Conservation (phyloP, 148 eudicot genomes). For the Fagopyrum tataricum region DNA sequence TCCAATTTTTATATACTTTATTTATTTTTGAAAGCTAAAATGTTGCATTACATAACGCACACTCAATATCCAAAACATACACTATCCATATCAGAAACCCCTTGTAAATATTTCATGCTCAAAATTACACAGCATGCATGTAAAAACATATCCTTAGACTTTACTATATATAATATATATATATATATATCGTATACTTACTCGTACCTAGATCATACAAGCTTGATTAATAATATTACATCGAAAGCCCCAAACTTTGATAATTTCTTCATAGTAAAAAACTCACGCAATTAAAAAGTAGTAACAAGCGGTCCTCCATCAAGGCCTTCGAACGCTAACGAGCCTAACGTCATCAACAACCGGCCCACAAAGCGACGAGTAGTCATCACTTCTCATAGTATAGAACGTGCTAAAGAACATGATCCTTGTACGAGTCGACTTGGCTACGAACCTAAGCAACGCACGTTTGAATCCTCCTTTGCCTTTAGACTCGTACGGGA, state of each 20-base stretch:
- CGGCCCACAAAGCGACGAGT: slow-evolving; percentile 79
- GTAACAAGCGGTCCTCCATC: neutral
- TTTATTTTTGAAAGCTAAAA: neutral
- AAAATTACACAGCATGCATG: neutral
- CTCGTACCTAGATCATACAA: slow-evolving; percentile 5
- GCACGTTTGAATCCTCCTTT: slow-evolving; percentile 81
- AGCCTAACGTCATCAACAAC: slow-evolving; percentile 72
- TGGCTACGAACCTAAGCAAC: slow-evolving; percentile 54
- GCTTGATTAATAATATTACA: neutral
- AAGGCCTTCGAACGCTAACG: slow-evolving; percentile 56
- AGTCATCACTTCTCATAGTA: slow-evolving; percentile 70
- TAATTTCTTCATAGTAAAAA: neutral
- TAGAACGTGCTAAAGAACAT: slow-evolving; percentile 80
- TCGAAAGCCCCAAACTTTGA: slow-evolving; percentile 5
- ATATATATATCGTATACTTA: slow-evolving; percentile 7
- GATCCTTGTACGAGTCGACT: slow-evolving; percentile 40
- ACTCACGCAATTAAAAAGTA: neutral
- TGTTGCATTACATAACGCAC: neutral
- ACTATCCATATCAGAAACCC: neutral
- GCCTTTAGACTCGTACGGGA: slow-evolving; percentile 78
- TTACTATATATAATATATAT: neutral
- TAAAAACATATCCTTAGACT: slow-evolving; percentile 2
- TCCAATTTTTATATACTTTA: neutral
- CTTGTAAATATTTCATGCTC: neutral
- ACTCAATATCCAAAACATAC: neutral